Base-by-base conservation (phyloP, 1,284 basidiomycete genomes). In the Pascua guehoae region DNA sequence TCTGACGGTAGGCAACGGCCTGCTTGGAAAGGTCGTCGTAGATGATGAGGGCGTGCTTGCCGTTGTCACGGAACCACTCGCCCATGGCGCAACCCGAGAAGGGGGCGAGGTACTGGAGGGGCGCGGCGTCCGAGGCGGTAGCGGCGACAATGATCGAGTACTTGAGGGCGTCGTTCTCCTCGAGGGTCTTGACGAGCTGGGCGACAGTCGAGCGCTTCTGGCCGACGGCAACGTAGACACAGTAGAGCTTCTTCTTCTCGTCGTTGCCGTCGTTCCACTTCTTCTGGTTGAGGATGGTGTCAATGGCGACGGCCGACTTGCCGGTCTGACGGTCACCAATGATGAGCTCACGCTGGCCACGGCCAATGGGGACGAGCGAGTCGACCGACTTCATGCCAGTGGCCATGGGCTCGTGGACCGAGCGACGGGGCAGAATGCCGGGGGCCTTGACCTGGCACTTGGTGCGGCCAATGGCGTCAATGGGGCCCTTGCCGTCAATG, bases 61-160 rank as follows among this genome's bases (percentile, higher is more conserved):
- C 93, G 80, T 98, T 98, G 83, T 98, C 95, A 84, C 95, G 92
- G 95, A 98, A 98, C 95, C 95, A 98, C 84, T 98, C 95, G 80
- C 95, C 95, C 90, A 98, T 98, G 74, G 95, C 94, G 81, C 91
- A 95, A 67, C 95, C 95, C 72, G 95, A 95, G 92, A 98, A 98
- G 73, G 95, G 95, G 74, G 95, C 95, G 69, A 98, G 89, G 83
- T 97, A 98, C 80, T 98, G 95, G 59, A 98, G 85, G 68, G 95
- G 95, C 72, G 95, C 95, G 74, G 95, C 95, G 83, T 98, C 95
- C 45, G 94, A 97, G 63, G 95, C 95, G 65, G 95, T 98, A 71
- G 95, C 95, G 74, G 95, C 95, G 72, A 98, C 95, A 70, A 98
- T 91, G 66, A 97, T 94, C 63, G 92, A 85, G 85, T 98, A 98